Percentiles rank a stretch among this genome's conserved stretches.
Evolutionary conservation across 371 early-diverging fungal genomes (phyloP).

Genomic region (Lichtheimia ramosa): DNA sequence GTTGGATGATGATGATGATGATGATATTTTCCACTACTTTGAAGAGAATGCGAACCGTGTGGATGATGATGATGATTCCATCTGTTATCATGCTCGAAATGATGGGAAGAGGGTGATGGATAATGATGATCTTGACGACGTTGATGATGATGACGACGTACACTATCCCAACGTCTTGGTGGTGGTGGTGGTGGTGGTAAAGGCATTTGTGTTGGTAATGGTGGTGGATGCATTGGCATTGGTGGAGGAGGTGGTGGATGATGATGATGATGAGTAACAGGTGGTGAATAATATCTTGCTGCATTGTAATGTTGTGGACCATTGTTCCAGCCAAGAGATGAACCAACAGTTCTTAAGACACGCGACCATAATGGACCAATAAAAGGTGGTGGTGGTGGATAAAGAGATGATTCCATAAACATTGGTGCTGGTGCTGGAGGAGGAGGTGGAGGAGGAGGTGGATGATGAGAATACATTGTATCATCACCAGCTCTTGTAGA

Average conservation of each 20-base stretch:
- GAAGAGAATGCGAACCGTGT: background rate
- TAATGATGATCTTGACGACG: too few relatives aligned
- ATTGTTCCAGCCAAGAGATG: constrained; percentile 3
- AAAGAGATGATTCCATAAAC: constrained; percentile 4
- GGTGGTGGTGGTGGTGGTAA: background rate
- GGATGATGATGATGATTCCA: background rate
- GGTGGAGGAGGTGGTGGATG: constrained; percentile 9
- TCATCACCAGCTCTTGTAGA: too few relatives aligned
- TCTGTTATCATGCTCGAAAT: background rate
- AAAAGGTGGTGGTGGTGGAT: constrained; percentile 8
- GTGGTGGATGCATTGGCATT: constrained; percentile 2
- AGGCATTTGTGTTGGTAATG: constrained; percentile 1
- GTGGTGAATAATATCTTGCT: constrained; percentile 4
- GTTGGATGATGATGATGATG: background rate
- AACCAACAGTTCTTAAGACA: constrained; percentile 4
- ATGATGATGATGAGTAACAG: constrained; percentile 5
- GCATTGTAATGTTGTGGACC: constrained; percentile 1
- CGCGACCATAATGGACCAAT: constrained; percentile 8
- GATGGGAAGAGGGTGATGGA: background rate
- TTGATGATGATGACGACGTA: background rate
- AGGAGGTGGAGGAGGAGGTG: background rate
- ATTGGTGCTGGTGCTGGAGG: constrained; percentile 3
- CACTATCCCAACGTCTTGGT: background rate
- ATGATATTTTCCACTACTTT: background rate
- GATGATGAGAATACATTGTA: background rate